Conservation (phyloP, 2,329 filamentous ascomycete species). For the Plectosphaerella cucumerina region DNA sequence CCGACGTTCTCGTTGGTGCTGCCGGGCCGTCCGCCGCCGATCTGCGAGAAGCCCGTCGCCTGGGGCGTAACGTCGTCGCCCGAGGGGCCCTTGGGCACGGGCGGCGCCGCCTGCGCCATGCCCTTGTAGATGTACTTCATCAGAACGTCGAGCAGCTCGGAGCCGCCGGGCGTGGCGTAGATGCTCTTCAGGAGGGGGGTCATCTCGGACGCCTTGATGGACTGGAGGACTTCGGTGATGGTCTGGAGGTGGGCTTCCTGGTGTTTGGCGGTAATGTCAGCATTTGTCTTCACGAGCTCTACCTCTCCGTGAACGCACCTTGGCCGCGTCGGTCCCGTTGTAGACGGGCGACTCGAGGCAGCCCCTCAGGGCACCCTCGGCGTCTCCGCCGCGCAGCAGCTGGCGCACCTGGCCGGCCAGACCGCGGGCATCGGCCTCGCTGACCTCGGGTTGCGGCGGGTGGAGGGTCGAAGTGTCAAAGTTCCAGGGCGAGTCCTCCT, state of each 20-base stretch:
- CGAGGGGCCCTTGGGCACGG: constrained; percentile 19
- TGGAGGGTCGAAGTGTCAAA: constrained; percentile 84
- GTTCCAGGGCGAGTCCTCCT: constrained; percentile 86
- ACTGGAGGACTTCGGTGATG: constrained; percentile 89
- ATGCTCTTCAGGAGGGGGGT: constrained; percentile 79
- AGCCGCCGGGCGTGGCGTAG: constrained; percentile 72
- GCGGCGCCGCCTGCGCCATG: constrained; percentile 54
- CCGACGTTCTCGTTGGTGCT: constrained; percentile 64
- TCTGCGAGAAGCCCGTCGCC: constrained; percentile 77
- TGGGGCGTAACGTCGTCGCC: constrained; percentile 60
- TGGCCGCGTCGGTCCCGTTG: constrained; percentile 52
- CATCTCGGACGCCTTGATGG: constrained; percentile 96
- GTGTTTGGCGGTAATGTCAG: constrained; percentile 4
- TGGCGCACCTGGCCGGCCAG: constrained; percentile 81
- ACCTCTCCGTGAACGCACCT: constrained; percentile 36
- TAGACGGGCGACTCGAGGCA: constrained; percentile 85
- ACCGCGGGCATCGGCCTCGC: constrained; percentile 72
- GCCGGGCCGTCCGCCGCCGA: constrained; percentile 49
- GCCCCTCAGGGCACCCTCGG: constrained; percentile 78
- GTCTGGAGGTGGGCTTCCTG: constrained; percentile 84
- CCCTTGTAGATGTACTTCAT: constrained; percentile 99
- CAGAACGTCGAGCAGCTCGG: constrained; percentile 82
- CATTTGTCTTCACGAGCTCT: neutral
- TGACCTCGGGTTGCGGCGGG: constrained; percentile 69
- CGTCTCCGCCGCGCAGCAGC: constrained; percentile 79